Evolutionary conservation across 257 asterid genomes (phyloP), one percentile per base, ranked within the genome.

Genomic region (Solanum gracilifrons): DNA sequence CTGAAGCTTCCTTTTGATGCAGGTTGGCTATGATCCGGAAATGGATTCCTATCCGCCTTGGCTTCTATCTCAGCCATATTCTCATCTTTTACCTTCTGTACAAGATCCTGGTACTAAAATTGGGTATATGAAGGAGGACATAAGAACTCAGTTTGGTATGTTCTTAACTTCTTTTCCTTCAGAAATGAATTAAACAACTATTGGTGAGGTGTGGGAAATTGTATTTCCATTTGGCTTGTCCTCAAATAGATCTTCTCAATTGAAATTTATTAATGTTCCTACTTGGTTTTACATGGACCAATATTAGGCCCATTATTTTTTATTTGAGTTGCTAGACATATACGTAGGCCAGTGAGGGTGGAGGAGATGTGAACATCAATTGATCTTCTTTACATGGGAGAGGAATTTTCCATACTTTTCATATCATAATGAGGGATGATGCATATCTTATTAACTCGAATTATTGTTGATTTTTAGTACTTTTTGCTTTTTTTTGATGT

Each of bases 21-120:
- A 96, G 99, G 94, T 94, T 85, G 99, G 99, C 23, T 96, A 95
- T 91, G 98, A 96, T 92, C 98, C 98, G 62, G 98, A 95, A 93
- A 87, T 71, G 23, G 98, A 96, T 87, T 92, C 93, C 33, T 95
- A 96, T 84, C 98, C 99, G 62, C 84, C 88, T 36, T 96, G 99
- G 99, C 92, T 96, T 88, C 93, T 92, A 71, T 79, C 92, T 82
- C 98, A 96, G 88, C 98, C 98, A 13, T 96, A 93, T 92, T 92
- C 94, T 46, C 86, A 90, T 86, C 87, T 88, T 87, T 90, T 96
- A 64, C 99, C 99, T 73, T 89, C 82, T 46, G 95, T 96, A 35
- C 96, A 90, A 88, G 94, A 98, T 76, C 99, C 99, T n/a, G 99
- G 99, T 64, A 92, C 97, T 90, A 88, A 91, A 62, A 92, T 95